These are phyloP conservation scores for Solanum lycopersicoides DNA, from an alignment of 257 asterid species.

Conservation along the genomic window DNA sequence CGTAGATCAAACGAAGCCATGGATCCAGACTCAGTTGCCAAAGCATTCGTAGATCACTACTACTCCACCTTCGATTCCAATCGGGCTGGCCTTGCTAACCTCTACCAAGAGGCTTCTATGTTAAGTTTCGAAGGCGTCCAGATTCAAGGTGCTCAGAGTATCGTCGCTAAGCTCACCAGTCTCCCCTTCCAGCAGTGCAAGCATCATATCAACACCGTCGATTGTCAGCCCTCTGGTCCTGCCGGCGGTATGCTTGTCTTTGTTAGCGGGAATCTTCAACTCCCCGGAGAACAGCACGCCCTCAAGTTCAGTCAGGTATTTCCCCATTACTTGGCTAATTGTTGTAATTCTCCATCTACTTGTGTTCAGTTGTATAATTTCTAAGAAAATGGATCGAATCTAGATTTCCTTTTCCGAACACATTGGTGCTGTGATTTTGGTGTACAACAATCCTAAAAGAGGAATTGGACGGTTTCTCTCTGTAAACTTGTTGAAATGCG, in stretches of 20 bases:
- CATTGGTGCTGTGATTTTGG: background rate
- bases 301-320: constrained; percentile 37
- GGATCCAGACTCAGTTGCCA: constrained; percentile 48
- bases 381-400: background rate
- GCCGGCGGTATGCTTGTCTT: constrained; percentile 55
- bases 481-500: background rate
- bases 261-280: constrained; percentile 47
- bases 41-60: constrained; percentile 51
- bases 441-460: background rate
- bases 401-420: background rate
- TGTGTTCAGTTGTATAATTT: background rate
- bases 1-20: background rate
- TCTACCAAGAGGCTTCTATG: constrained; percentile 46
- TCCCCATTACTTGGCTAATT: background rate
- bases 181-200: constrained; percentile 55
- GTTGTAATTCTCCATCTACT: background rate
- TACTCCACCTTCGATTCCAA: constrained; percentile 46
- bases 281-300: constrained; percentile 46
- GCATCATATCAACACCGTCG: constrained; percentile 43
- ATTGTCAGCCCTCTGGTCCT: constrained; percentile 62
- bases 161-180: constrained; percentile 24
- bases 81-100: constrained; percentile 28
- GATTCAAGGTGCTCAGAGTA: constrained; percentile 33
- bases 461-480: background rate
- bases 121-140: constrained; percentile 49